Conservation (phyloP, 805 yeast species). For the Zygoascus biomembranicola region DNA sequence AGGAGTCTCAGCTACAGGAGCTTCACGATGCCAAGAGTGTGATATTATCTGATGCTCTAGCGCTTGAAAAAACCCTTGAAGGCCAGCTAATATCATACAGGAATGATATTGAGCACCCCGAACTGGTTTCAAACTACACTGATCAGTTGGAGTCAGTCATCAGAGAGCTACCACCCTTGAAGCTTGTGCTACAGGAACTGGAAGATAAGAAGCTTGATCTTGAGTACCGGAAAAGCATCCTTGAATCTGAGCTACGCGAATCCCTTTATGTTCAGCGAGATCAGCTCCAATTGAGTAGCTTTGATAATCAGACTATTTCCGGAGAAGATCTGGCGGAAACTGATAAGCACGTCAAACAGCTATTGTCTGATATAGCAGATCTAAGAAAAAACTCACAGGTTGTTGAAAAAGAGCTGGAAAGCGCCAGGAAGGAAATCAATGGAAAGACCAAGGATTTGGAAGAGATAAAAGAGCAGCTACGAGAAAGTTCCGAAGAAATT, state of each 20-base stretch:
- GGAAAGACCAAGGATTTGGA: conserved; percentile 35
- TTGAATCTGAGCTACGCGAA: conserved; percentile 51
- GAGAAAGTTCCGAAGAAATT: conserved; percentile 42
- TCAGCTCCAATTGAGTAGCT: conserved; percentile 25
- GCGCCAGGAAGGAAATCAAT: conserved; percentile 18
- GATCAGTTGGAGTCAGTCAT: conserved; percentile 32
- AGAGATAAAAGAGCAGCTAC: conserved; percentile 51
- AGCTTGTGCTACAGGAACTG: conserved; percentile 34
- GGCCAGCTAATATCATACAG: conserved; percentile 37
- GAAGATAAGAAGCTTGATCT: conserved; percentile 35
- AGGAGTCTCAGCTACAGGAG: conserved; percentile 17
- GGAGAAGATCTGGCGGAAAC: conserved; percentile 5
- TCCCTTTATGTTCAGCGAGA: conserved; percentile 46
- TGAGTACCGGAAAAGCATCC: conserved; percentile 39
- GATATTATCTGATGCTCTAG: conserved; percentile 37
- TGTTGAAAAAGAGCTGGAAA: conserved; percentile 11
- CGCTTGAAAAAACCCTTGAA: conserved; percentile 30
- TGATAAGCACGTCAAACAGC: conserved; percentile 23
- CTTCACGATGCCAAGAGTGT: conserved; percentile 21
- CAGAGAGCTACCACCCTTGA: conserved; percentile 31
- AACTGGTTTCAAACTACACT: conserved; percentile 44
- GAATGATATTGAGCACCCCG: conserved; percentile 42
- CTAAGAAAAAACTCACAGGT: conserved; percentile 3
- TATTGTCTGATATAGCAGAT: conserved; percentile 20
- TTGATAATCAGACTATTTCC: neutral